These are phyloP conservation scores for Vicia faba DNA, from an alignment of 306 rosid species.

Conservation along the genomic window DNA sequence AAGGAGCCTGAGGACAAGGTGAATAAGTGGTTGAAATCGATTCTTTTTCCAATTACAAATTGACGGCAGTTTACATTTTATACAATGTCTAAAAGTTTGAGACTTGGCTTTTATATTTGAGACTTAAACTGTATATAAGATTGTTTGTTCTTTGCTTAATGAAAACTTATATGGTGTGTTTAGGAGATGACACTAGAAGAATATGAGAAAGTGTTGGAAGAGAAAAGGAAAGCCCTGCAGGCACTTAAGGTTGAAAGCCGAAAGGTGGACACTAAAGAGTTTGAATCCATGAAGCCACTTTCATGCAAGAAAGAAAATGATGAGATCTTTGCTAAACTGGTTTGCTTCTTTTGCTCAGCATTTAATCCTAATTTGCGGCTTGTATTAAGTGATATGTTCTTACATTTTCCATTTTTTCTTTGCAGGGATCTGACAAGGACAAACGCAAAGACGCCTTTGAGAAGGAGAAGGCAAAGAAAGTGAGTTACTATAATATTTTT, in stretches of 20 bases:
- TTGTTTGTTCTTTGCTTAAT: slow-evolving; percentile 27
- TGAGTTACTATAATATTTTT: slow-evolving; percentile 23
- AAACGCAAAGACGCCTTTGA: slow-evolving; percentile 78
- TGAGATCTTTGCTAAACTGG: slow-evolving; percentile 85
- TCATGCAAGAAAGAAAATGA: slow-evolving; percentile 83
- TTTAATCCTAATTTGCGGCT: not conserved
- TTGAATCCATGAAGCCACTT: slow-evolving; percentile 81
- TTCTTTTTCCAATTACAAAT: not conserved
- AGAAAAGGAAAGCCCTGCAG: slow-evolving; percentile 78
- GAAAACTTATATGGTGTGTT: slow-evolving; percentile 17
- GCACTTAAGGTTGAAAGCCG: slow-evolving; percentile 79
- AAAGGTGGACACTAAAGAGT: slow-evolving; percentile 79
- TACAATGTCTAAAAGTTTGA: not conserved
- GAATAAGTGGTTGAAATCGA: not conserved
- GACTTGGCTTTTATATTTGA: not conserved
- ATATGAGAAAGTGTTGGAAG: slow-evolving; percentile 84
- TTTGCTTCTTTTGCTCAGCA: slow-evolving; percentile 16
- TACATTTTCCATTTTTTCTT: slow-evolving; percentile 7
- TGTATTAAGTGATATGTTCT: not conserved
- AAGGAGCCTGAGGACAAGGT: slow-evolving; percentile 91
- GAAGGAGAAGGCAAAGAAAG: slow-evolving; percentile 86
- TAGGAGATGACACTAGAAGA: slow-evolving; percentile 98
- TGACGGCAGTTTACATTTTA: not conserved
- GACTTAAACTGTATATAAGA: not conserved
- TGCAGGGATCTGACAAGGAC: slow-evolving; percentile 89